Conservation (phyloP, 345 rosid genomes). For the Abelmoschus esculentus region DNA sequence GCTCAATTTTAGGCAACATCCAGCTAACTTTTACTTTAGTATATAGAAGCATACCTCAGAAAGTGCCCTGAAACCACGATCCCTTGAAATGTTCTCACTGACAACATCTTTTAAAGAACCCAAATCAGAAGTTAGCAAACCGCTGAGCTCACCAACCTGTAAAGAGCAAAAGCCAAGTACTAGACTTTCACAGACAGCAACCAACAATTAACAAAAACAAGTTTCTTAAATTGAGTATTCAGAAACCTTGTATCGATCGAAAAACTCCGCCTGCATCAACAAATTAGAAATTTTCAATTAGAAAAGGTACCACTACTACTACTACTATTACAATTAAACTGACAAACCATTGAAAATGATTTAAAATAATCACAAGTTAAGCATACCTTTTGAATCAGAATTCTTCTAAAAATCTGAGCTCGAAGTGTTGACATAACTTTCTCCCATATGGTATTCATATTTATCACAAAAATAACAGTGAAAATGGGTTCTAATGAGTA, state of each 20-base stretch:
- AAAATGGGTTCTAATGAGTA: conserved; percentile 76
- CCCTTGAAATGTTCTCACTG: conserved; percentile 86
- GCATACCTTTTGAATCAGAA: conserved; percentile 74
- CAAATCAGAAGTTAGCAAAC: conserved; percentile 82
- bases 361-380: neutral
- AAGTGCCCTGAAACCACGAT: conserved; percentile 96
- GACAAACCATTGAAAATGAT: neutral
- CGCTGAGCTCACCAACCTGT: conserved; percentile 86
- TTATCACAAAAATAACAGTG: conserved; percentile 69
- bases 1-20: conserved; percentile 27
- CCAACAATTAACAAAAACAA: neutral
- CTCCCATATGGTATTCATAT: conserved; percentile 74
- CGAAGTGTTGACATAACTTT: conserved; percentile 70
- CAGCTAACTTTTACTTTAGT: conserved; percentile 50
- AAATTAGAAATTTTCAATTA: neutral
- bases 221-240: neutral
- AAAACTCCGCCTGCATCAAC: conserved; percentile 68
- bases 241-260: conserved; percentile 78
- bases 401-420: conserved; percentile 73
- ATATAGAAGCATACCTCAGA: conserved; percentile 94
- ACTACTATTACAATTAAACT: neutral
- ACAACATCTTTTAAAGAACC: conserved; percentile 71
- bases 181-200: neutral
- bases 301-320: neutral
- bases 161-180: conserved; percentile 2